These are phyloP conservation scores for Debaryomyces sp. DNA, from an alignment of 1,139 yeast genomes.

Conservation along the genomic window DNA sequence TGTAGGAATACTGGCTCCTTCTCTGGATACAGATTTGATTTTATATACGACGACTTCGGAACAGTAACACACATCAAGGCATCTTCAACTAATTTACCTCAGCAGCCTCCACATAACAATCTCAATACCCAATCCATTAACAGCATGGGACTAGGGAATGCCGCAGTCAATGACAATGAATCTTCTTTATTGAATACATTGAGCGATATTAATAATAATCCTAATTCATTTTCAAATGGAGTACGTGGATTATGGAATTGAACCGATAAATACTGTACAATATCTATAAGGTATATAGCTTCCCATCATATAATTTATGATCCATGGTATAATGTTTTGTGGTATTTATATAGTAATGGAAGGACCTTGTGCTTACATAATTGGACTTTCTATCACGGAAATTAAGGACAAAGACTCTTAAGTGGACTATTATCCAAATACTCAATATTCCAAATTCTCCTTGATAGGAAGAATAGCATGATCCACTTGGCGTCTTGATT, in stretches of 20 bases:
- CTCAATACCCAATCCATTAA: not conserved
- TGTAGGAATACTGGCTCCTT: conserved; percentile 28
- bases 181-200: conserved; percentile 14
- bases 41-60: conserved; percentile 51
- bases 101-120: conserved; percentile 10
- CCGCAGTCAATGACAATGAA: not conserved
- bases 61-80: conserved; percentile 48
- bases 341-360: not conserved
- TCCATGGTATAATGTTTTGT: not conserved
- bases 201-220: conserved; percentile 9
- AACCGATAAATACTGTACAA: not conserved
- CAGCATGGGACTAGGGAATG: conserved; percentile 4
- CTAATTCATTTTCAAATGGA: conserved; percentile 12
- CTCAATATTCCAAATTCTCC: not conserved
- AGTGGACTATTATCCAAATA: not conserved
- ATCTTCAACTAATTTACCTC: conserved; percentile 11
- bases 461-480: not conserved
- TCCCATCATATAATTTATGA: not conserved
- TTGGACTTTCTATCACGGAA: not conserved
- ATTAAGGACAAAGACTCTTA: not conserved
- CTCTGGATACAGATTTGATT: conserved; percentile 38
- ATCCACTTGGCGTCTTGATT: not conserved
- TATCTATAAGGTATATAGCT: conserved; percentile 1
- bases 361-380: not conserved
- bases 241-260: conserved; percentile 21